These are phyloP conservation scores for Platanthera zijinensis DNA, from an alignment of 106 monocot species.

Conservation along the genomic window DNA sequence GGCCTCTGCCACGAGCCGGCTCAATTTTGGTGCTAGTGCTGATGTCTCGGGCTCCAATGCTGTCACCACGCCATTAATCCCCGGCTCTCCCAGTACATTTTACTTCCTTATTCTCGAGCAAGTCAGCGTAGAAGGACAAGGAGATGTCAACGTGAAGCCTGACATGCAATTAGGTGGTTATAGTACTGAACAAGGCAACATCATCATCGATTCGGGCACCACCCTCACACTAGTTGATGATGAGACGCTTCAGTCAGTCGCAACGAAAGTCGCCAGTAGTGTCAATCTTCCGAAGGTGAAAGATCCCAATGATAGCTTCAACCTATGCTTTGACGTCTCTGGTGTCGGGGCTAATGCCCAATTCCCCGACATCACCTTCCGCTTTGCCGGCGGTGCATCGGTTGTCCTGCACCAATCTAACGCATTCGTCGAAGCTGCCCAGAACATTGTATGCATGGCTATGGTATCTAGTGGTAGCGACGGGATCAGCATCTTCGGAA, in stretches of 20 bases:
- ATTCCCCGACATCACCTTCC: slow-evolving; percentile 22
- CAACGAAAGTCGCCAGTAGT: background rate
- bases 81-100: too few relatives aligned
- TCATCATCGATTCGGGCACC: slow-evolving; percentile 26
- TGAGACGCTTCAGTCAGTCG: background rate
- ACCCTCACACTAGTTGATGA: background rate
- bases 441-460: slow-evolving; percentile 17
- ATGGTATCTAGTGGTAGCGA: background rate
- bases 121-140: background rate
- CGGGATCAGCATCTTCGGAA: background rate
- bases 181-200: background rate
- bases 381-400: slow-evolving; percentile 11
- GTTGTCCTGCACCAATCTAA: background rate
- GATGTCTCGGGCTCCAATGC: too few relatives aligned
- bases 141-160: background rate
- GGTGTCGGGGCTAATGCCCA: background rate
- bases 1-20: background rate
- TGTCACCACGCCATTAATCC: too few relatives aligned
- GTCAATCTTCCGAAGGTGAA: slow-evolving; percentile 8
- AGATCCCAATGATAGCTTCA: background rate
- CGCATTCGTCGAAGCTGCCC: background rate
- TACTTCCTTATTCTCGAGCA: too few relatives aligned
- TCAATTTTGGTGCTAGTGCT: too few relatives aligned
- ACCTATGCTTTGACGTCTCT: slow-evolving; percentile 18
- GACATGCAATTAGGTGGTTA: too few relatives aligned